Evolutionary conservation across 257 asterid species (phyloP).

Genomic region (Solanum rostratum): DNA sequence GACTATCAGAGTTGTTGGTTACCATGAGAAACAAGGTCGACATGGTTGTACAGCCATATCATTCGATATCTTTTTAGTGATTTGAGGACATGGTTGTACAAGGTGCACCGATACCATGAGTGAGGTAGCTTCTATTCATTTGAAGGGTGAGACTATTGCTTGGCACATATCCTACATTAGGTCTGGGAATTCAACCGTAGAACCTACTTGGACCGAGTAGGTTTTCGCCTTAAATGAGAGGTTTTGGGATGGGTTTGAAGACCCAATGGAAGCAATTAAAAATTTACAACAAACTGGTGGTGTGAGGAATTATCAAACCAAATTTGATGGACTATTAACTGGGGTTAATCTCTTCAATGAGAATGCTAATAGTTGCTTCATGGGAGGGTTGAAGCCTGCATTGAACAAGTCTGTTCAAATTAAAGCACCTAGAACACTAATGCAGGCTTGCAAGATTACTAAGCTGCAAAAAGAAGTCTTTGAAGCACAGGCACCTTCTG

Average conservation of each 20-base stretch:
- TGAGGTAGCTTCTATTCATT: neutral
- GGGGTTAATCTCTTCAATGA: neutral
- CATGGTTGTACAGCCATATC: too few relatives aligned
- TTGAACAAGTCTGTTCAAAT: neutral
- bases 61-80: too few relatives aligned
- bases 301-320: neutral
- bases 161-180: neutral
- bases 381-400: neutral
- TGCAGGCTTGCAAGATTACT: neutral
- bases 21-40: neutral
- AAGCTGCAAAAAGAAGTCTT: neutral
- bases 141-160: neutral
- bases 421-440: neutral
- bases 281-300: neutral
- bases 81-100: too few relatives aligned
- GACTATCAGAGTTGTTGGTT: neutral
- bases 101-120: neutral
- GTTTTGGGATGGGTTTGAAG: neutral
- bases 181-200: neutral
- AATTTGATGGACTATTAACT: neutral
- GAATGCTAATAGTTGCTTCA: neutral
- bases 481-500: neutral
- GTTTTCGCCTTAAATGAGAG: neutral
- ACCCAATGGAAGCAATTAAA: neutral
- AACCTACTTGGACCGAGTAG: neutral